Evolutionary conservation across 768 basidiomycete genomes (phyloP), one percentile per base, ranked within the genome.

Genomic region (Mycena galopus): DNA sequence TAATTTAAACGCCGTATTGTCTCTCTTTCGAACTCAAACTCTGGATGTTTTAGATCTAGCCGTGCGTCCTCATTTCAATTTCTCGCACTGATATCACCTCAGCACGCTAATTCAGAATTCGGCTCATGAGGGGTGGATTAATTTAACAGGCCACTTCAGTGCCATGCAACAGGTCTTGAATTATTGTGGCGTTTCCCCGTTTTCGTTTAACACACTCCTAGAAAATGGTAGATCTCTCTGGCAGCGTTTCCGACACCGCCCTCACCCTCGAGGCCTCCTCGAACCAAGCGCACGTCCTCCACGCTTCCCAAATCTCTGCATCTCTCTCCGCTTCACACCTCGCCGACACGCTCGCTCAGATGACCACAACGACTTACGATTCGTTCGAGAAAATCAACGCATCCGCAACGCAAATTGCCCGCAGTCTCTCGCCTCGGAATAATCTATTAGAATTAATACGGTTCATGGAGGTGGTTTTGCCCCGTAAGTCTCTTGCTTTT

Each of bases 311-410:
- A 66, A 74, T 71, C 32, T 80, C 84, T 27, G 80, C 84, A 6
- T 73, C 81, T 9, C 66, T 75, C 37, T 82, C 86, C 25, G 84
- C 85, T 56, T 64, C 74, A 19, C 75, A 76, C 12, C 82, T 91
- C 11, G 78, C 77, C 12, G 75, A 79, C 25, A 78, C 81, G 0
- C 73, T 91, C 29, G 72, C 80, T 10, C 78, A 81, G 14, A 77
- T 90, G 25, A 82, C 85, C 1, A 75, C 77, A 35, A 82, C 81
- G 12, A 82, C 88, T 3, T 84, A 82, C 25, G 67, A 74, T 19
- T 88, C 89, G 72, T 78, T 91, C 42, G 80, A 84, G 64, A 84
- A 82, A 67, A 85, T 91, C 65, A 88, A 87, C 58, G 82, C 78
- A 23, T 87, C 90, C 25, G 82, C 86, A 4, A 73, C 70, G 19